Base-by-base conservation (phyloP, 805 yeast species). In the Sugiyamaella marilandica region DNA sequence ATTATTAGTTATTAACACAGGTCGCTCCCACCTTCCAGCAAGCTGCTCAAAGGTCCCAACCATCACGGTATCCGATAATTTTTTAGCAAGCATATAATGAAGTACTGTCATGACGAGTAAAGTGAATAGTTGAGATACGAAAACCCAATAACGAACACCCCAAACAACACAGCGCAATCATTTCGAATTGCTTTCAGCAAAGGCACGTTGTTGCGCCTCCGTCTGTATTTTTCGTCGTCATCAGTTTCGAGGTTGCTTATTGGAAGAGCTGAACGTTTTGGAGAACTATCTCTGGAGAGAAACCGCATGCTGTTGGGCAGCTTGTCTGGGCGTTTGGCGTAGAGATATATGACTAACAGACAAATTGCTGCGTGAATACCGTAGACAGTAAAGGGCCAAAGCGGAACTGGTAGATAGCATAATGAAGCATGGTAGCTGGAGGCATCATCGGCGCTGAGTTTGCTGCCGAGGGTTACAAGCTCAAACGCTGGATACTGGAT, bases 401-500 rank as follows among this genome's bases (percentile, higher is more conserved):
- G 63, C 0, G 73, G 73, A 5, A 61, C 54, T 1, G 64, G 65
- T 55, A 63, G 56, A 5, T 65, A 50, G 50, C 72, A 69, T 19
- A 68, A 60, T 1, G 62, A 55, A 1, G 72, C 66, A 9, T 56
- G 54, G 49, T 52, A 59, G 1, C 55, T 24, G 11, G 48, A 41
- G 19, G 39, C 13, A 18, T 45, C 18, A 18, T 45, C 46, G 8
- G 37, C 37, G 14, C n/a, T 34, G 9, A 36, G 41, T 1, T 29
- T 13, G 14, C 47, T 37, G 10, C 43, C 55, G 18, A 94, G 73
- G 0, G 96, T 81, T 5, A 94, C 68, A 47, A 94, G 67, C 65
- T 94, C 97, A 44, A 90, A 79, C 0, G 96, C 98, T 0, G 99
- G 99, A 50, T 75, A 74, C 49, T 74, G 69, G 29, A 94, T 82